These are phyloP conservation scores for Phaeosphaeria sp. DNA, from an alignment of 2,329 filamentous ascomycete genomes.

Conservation along the genomic window DNA sequence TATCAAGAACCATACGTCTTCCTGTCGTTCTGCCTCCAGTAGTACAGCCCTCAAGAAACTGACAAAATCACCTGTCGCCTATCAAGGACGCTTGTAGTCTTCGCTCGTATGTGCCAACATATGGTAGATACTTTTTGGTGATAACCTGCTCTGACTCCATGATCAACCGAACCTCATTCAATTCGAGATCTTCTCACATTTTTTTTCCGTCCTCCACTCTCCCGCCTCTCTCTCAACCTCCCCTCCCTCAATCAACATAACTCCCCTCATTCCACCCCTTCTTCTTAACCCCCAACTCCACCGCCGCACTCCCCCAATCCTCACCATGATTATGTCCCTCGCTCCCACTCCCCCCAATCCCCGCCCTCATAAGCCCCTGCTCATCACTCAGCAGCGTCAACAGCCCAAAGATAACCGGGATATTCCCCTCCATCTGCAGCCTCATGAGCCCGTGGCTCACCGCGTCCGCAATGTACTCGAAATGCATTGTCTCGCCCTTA, in stretches of 20 bases:
- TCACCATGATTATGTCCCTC: slow-evolving; percentile 89
- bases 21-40: too few species aligned
- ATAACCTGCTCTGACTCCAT: not conserved
- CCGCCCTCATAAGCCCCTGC: slow-evolving; percentile 85
- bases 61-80: too few species aligned
- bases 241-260: slow-evolving; percentile 53
- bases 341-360: slow-evolving; percentile 60
- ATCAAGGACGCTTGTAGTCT: too few species aligned
- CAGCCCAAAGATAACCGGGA: slow-evolving; percentile 91
- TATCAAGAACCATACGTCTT: too few species aligned
- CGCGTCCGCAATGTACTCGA: slow-evolving; percentile 95
- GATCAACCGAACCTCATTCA: not conserved
- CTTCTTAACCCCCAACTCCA: slow-evolving; percentile 91
- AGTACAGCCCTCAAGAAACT: too few species aligned
- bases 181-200: too few species aligned
- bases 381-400: slow-evolving; percentile 88
- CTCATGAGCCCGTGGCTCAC: slow-evolving; percentile 94
- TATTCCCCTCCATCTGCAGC: slow-evolving; percentile 84
- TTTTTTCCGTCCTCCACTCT: too few species aligned
- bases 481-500: slow-evolving; percentile 99
- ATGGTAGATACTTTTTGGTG: too few species aligned
- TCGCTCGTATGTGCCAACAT: too few species aligned
- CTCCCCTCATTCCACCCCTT: slow-evolving; percentile 80
- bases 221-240: too few species aligned
- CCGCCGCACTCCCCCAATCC: slow-evolving; percentile 93